Conservation (phyloP, 176 grass and related monocot genomes). For the Hordeum vulgare region DNA sequence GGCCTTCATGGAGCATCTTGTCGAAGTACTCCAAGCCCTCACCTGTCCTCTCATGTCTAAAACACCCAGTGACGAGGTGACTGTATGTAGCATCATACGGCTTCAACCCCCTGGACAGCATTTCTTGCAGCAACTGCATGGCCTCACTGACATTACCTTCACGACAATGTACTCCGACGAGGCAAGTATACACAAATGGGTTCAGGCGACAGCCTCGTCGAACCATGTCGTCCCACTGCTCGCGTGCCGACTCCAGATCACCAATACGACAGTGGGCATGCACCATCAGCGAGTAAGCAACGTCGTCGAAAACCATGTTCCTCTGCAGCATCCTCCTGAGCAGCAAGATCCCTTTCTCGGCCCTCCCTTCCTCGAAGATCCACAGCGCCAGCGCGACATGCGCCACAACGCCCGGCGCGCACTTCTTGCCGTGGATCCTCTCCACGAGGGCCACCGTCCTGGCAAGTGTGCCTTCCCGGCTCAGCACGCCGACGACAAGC, state of each 20-base stretch:
- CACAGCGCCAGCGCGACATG: conserved; percentile 36
- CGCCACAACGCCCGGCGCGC: conserved; percentile 32
- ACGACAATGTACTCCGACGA: conserved; percentile 38
- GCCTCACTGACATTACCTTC: conserved; percentile 27
- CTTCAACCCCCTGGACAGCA: conserved; percentile 56
- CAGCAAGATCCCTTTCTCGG: conserved; percentile 53
- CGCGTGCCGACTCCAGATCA: conserved; percentile 37
- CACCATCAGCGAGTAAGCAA: conserved; percentile 52
- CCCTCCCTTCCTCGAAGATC: conserved; percentile 49
- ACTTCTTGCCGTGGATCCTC: conserved; percentile 62
- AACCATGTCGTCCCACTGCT: conserved; percentile 48
- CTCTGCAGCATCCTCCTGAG: conserved; percentile 80
- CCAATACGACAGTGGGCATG: conserved; percentile 36
- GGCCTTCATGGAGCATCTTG: conserved; percentile 51
- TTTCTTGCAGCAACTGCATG: conserved; percentile 42
- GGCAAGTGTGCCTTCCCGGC: conserved; percentile 50
- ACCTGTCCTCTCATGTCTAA: conserved; percentile 31
- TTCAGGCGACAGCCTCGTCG: conserved; percentile 43
- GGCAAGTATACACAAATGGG: conserved; percentile 66
- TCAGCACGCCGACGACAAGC: conserved; percentile 56
- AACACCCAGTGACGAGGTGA: conserved; percentile 42
- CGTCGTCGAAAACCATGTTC: conserved; percentile 62
- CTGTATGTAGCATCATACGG: conserved; percentile 70
- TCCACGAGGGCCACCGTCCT: conserved; percentile 29
- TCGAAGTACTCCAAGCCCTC: conserved; percentile 46